These are phyloP conservation scores for Cyclospora cayetanensis DNA, from an alignment of 169 alveolate genomes.

Conservation along the genomic window DNA sequence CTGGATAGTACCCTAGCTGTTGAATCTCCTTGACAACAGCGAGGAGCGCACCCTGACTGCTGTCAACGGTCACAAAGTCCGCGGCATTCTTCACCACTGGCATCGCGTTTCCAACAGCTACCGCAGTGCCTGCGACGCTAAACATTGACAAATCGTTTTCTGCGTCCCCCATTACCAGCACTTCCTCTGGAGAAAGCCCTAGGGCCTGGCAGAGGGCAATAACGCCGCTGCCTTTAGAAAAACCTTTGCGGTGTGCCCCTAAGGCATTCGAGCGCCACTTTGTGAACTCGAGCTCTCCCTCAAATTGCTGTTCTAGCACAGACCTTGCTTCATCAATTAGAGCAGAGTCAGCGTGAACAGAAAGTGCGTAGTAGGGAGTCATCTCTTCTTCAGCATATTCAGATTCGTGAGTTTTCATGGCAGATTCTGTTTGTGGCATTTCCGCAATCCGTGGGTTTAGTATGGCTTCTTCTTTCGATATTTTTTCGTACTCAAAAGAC, in stretches of 20 bases:
- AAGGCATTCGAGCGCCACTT: slow-evolving; percentile 8
- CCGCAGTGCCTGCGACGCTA: slow-evolving; percentile 73
- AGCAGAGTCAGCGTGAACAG: background rate
- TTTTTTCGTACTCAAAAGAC: background rate
- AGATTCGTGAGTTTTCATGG: too few species aligned
- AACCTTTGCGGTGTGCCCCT: background rate
- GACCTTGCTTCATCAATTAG: slow-evolving; percentile 1
- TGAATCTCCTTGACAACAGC: slow-evolving; percentile 27
- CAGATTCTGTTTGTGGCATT: too few species aligned
- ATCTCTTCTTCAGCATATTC: background rate
- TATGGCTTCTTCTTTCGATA: background rate
- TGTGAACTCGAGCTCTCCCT: slow-evolving; percentile 20
- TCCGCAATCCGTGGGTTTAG: too few species aligned
- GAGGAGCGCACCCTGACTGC: slow-evolving; percentile 12
- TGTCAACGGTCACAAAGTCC: slow-evolving; percentile 10
- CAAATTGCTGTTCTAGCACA: background rate
- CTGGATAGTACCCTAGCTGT: slow-evolving; percentile 21
- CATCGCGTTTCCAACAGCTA: slow-evolving; percentile 76
- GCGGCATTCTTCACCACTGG: slow-evolving; percentile 30
- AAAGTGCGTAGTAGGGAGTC: background rate
- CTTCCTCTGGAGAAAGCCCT: slow-evolving; percentile 70
- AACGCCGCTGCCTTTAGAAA: slow-evolving; percentile 37
- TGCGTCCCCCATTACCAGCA: slow-evolving; percentile 81
- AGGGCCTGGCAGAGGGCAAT: background rate
- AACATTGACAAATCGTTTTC: slow-evolving; percentile 82